Evolutionary conservation across 805 yeast species (phyloP).

Genomic region (Candida maesae): DNA sequence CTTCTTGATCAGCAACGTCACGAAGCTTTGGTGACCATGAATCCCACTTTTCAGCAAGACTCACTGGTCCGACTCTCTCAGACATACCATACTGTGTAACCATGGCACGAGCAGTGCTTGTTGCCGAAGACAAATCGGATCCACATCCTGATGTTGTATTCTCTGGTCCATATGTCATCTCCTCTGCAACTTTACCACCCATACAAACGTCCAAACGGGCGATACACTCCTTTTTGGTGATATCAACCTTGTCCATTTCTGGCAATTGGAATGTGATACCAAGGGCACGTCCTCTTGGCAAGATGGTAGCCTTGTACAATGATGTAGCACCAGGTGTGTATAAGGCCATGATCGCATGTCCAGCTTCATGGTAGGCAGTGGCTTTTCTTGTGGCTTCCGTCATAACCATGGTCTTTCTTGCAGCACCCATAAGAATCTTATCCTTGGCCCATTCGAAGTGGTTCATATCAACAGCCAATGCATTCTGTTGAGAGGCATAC

Average conservation of each 20-base stretch:
- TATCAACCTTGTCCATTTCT: slow-evolving; percentile 96
- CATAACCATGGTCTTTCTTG: slow-evolving; percentile 94
- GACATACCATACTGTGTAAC: slow-evolving; percentile 97
- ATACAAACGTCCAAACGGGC: slow-evolving; percentile 95
- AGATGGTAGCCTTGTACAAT: slow-evolving; percentile 91
- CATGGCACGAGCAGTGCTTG: slow-evolving; percentile 93
- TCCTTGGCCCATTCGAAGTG: slow-evolving; percentile 99
- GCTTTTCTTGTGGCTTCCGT: slow-evolving; percentile 91
- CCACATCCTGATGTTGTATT: slow-evolving; percentile 96
- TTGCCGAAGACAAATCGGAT: slow-evolving; percentile 85
- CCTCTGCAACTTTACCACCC: slow-evolving; percentile 99
- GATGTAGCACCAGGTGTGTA: slow-evolving; percentile 93
- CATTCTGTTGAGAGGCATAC: slow-evolving; percentile 89
- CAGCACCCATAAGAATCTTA: slow-evolving; percentile 97
- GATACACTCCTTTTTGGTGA: slow-evolving; percentile 82
- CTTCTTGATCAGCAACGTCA: slow-evolving; percentile 91
- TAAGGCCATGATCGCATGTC: slow-evolving; percentile 98
- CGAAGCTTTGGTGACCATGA: slow-evolving; percentile 89
- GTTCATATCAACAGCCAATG: slow-evolving; percentile 81
- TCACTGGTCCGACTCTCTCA: slow-evolving; percentile 87
- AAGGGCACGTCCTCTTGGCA: slow-evolving; percentile 94
- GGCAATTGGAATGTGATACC: slow-evolving; percentile 98
- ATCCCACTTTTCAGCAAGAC: slow-evolving; percentile 86
- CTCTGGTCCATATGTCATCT: slow-evolving; percentile 82
- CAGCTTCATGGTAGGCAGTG: slow-evolving; percentile 98